Evolutionary conservation across 257 asterid species (phyloP).

Genomic region (Nicotiana tomentosiformis): DNA sequence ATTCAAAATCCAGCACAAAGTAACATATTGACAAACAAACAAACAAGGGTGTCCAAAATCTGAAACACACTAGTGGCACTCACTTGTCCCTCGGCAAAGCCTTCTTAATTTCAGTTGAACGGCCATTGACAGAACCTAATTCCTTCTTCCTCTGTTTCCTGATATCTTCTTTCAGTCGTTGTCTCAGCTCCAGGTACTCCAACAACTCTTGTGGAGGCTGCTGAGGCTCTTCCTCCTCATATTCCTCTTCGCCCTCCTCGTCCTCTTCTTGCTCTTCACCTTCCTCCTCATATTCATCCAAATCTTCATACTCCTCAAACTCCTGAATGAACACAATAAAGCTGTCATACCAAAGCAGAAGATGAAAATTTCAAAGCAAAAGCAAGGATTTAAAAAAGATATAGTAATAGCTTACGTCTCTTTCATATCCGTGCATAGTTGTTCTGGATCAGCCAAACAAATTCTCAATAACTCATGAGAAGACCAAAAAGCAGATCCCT

Average conservation of each 20-base stretch:
- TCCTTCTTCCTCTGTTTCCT: constrained; percentile 69
- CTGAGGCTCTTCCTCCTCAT: constrained; percentile 46
- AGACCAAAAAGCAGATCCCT: neutral
- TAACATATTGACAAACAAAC: neutral
- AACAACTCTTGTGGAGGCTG: constrained; percentile 62
- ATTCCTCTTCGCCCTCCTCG: constrained; percentile 28
- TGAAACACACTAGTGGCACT: constrained; percentile 20
- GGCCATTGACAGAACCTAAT: constrained; percentile 31
- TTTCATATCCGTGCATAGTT: constrained; percentile 42
- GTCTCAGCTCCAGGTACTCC: constrained; percentile 70
- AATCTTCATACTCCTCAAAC: constrained; percentile 29
- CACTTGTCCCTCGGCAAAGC: constrained; percentile 50
- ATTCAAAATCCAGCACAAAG: neutral
- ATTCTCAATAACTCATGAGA: neutral
- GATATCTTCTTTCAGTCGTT: constrained; percentile 48
- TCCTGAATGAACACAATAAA: constrained; percentile 36
- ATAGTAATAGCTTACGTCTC: constrained; percentile 27
- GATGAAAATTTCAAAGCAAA: neutral
- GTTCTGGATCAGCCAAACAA: neutral
- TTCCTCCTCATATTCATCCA: constrained; percentile 69
- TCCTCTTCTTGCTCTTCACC: constrained; percentile 38
- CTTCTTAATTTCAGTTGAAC: constrained; percentile 31
- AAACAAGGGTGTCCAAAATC: neutral
- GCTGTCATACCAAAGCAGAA: neutral
- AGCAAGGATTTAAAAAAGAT: neutral